A percentile compares a stretch with the other conserved stretches of the same genome.
These are phyloP conservation scores for Craspedostauros australis DNA, from an alignment of 108 stramenopile genomes.

Conservation along the genomic window DNA sequence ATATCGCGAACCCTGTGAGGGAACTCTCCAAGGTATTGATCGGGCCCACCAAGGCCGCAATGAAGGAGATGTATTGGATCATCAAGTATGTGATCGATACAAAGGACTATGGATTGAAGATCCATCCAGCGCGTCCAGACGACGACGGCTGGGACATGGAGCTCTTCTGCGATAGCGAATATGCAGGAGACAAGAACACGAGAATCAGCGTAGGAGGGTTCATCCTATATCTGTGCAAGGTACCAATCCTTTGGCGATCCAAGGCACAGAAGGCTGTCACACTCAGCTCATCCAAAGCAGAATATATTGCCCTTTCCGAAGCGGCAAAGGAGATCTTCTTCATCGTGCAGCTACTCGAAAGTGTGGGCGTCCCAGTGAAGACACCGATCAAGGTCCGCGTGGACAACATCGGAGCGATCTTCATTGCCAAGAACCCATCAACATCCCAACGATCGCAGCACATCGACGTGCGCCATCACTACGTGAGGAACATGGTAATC, in stretches of 20 bases:
- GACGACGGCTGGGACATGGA: background rate
- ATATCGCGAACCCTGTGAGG: slow-evolving; percentile 27
- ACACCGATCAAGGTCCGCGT: slow-evolving; percentile 22
- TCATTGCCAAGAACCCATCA: slow-evolving; percentile 16
- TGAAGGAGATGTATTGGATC: slow-evolving; percentile 4
- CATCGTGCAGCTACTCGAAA: background rate
- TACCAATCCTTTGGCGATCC: slow-evolving; percentile 15
- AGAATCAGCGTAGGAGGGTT: slow-evolving; percentile 12
- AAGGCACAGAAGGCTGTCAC: slow-evolving; percentile 5
- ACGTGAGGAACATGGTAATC: too few relatives aligned
- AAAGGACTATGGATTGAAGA: background rate
- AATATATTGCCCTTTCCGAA: slow-evolving; percentile 13
- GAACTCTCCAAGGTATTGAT: slow-evolving; percentile 18
- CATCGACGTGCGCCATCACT: too few relatives aligned
- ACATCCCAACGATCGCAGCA: background rate
- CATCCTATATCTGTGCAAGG: slow-evolving; percentile 5
- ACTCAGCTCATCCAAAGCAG: slow-evolving; percentile 17
- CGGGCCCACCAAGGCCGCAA: background rate
- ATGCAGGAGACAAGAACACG: slow-evolving; percentile 14
- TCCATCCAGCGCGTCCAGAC: background rate
- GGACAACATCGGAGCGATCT: slow-evolving; percentile 28
- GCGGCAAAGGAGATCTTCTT: slow-evolving; percentile 16
- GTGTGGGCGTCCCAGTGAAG: slow-evolving; percentile 13
- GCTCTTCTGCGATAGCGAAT: slow-evolving; percentile 12
- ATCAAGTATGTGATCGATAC: slow-evolving; percentile 13